Evolutionary conservation across 2,329 filamentous ascomycete genomes (phyloP).

Genomic region (Sphaerulina vaccinii): DNA sequence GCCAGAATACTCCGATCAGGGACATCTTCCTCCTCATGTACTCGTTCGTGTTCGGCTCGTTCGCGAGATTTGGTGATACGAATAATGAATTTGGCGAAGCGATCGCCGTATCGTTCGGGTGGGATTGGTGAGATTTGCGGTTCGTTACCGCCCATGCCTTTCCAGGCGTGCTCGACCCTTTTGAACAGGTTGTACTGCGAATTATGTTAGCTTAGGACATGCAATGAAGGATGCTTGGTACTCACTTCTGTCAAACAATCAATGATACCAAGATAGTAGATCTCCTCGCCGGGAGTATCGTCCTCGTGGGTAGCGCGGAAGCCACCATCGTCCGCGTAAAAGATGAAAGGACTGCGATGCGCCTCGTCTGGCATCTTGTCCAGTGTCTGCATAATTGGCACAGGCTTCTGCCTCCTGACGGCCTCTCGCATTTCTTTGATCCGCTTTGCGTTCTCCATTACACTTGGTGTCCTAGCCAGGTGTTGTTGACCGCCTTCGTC

Average conservation of each 20-base stretch:
- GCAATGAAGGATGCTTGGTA: constrained; percentile 27
- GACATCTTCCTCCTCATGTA: constrained; percentile 57
- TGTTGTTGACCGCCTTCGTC: constrained; percentile 36
- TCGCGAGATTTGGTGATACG: constrained; percentile 88
- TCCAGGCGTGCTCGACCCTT: constrained; percentile 95
- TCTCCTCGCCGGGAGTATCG: constrained; percentile 78
- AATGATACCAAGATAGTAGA: constrained; percentile 98
- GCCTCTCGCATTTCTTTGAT: constrained; percentile 87
- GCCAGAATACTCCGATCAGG: constrained; percentile 62
- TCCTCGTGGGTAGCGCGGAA: constrained; percentile 91
- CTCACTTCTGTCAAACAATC: constrained; percentile 95
- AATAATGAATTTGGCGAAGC: constrained; percentile 89
- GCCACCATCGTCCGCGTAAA: constrained; percentile 91
- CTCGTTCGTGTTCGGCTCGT: constrained; percentile 61
- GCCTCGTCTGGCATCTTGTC: constrained; percentile 86
- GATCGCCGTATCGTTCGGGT: constrained; percentile 85
- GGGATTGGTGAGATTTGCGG: constrained; percentile 89
- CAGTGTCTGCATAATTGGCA: constrained; percentile 82
- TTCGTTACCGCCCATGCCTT: constrained; percentile 80
- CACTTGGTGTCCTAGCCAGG: constrained; percentile 86
- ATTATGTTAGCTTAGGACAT: neutral
- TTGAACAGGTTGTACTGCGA: constrained; percentile 86
- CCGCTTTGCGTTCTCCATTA: constrained; percentile 86
- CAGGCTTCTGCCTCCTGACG: constrained; percentile 86
- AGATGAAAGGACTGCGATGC: constrained; percentile 69